Evolutionary conservation across 78 protist genomes (phyloP), one percentile per base, ranked within the genome.

Genomic region (Dictyostelium intermedium): DNA sequence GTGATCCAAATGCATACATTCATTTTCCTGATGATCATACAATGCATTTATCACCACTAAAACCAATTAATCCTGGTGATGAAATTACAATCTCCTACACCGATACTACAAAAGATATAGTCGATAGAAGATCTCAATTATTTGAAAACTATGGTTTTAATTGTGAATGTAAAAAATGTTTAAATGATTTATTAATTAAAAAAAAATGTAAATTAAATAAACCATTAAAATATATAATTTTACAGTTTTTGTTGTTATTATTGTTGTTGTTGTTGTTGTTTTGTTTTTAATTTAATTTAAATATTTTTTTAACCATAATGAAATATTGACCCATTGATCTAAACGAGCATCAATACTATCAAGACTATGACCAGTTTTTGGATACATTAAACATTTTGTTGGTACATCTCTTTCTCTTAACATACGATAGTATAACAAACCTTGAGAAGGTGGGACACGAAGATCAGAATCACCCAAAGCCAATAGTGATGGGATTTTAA

Each of bases 101-200:
- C 1, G 94, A 89, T 35, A 43, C 83, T 3, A 45, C 77, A 6
- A 78, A 89, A 69, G 87, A 89, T 50, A 34, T 76, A 8, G 35
- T 89, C n/a, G 86, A 79, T 20, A 27, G 94, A 69, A 69, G 77
- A 69, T n/a, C 76, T 9, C 85, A 80, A 23, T 80, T 89, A 14
- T 89, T 89, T 80, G 94, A 89, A 45, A 89, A 89, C 74, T 89
- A 89, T 69, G 94, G 94, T 23, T 89, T 89, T 50, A 80, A 56
- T 80, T 89, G 94, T 34, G 39, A 80, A 25, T 89, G 94, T 69
- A 2, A 78, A 18, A 89, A 89, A 70, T 89, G 94, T 80, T 34
- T 39, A 43, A 16, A 45, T 16, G 93, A 87, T 23, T 63, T 87
- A 30, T 47, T 69, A 76, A 9, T 16, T 7, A 87, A 87, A 41